Evolutionary conservation across 179 eudicot genomes (phyloP).

Genomic region (Beta lomatogona): DNA sequence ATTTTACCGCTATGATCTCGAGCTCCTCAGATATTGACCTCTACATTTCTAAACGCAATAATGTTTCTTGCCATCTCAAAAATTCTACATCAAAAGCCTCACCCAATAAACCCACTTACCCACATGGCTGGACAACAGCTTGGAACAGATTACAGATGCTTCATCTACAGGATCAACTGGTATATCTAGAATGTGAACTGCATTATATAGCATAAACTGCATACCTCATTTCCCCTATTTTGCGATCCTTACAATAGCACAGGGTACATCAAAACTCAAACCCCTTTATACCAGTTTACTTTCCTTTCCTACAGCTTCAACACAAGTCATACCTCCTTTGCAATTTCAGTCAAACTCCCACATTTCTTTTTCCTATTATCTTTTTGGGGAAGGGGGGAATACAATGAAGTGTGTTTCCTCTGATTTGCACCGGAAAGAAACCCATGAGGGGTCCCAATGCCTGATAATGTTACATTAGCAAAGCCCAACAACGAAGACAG

Average conservation of each 20-base stretch:
- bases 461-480: not conserved
- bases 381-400: not conserved
- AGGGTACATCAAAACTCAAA: not conserved
- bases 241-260: not conserved
- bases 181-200: not conserved
- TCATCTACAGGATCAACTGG: not conserved
- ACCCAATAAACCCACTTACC: not conserved
- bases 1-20: not conserved
- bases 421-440: not conserved
- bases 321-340: not conserved
- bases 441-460: not conserved
- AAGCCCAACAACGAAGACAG: not conserved
- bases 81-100: not conserved
- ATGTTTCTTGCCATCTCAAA: not conserved
- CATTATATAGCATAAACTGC: not conserved
- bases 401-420: not conserved
- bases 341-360: not conserved
- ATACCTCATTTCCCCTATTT: not conserved
- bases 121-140: not conserved
- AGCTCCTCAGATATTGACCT: not conserved
- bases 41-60: not conserved
- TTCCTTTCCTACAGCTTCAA: not conserved
- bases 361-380: not conserved
- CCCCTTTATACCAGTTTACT: not conserved
- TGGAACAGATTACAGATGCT: not conserved